Evolutionary conservation across 345 rosid species (phyloP).

Genomic region (Cardamine chenopodiifolia): DNA sequence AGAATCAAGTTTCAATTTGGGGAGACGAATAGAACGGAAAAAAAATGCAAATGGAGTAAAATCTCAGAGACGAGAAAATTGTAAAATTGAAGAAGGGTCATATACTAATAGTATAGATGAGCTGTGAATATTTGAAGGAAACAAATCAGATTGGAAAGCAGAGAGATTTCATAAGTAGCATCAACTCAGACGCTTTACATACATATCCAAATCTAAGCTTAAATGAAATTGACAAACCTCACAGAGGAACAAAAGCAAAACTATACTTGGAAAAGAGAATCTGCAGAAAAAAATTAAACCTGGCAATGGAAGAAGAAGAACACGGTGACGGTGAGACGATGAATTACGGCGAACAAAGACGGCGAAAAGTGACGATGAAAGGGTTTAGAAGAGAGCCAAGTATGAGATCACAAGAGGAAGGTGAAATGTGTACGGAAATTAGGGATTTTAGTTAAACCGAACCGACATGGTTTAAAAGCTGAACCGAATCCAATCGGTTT

Average conservation of each 20-base stretch:
- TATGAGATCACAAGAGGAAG: not conserved
- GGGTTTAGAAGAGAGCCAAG: not conserved
- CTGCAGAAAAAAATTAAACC: slow-evolving; percentile 7
- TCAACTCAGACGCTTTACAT: not conserved
- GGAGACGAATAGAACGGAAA: too few species aligned
- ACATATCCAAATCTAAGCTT: slow-evolving; percentile 22
- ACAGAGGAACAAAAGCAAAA: not conserved
- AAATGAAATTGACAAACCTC: not conserved
- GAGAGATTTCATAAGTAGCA: not conserved
- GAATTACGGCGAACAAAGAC: slow-evolving; percentile 19
- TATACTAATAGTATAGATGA: too few species aligned
- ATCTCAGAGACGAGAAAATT: too few species aligned
- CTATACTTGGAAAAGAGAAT: not conserved
- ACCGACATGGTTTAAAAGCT: not conserved
- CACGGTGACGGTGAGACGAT: slow-evolving; percentile 21
- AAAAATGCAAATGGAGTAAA: not conserved
- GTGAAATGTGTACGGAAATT: not conserved
- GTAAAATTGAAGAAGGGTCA: too few species aligned
- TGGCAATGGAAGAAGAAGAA: slow-evolving; percentile 28
- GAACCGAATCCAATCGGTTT: not conserved
- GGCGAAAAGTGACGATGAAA: slow-evolving; percentile 3
- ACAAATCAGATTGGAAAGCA: slow-evolving; percentile 17
- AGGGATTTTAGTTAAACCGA: slow-evolving; percentile 39
- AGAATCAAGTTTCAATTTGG: not conserved
- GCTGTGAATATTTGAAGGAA: too few species aligned